These are phyloP conservation scores for Trametes cinnabarina DNA, from an alignment of 768 basidiomycete species.

Conservation along the genomic window DNA sequence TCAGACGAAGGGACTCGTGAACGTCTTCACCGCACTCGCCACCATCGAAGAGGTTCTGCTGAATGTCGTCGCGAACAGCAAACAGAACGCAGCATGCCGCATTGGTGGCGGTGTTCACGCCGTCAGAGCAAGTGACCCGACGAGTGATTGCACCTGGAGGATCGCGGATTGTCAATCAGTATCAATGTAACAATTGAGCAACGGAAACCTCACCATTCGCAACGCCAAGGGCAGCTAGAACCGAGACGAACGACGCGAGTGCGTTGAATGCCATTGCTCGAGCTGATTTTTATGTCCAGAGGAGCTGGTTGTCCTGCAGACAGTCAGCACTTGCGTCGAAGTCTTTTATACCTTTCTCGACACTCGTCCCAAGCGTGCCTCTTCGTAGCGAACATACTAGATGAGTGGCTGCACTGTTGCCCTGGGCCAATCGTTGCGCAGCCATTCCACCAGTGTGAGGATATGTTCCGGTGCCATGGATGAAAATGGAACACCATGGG, in stretches of 20 bases:
- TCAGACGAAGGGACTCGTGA: conserved; percentile 31
- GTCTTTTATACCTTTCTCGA: conserved; percentile 11
- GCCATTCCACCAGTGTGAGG: not conserved
- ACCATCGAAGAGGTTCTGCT: conserved; percentile 34
- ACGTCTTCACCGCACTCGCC: conserved; percentile 36
- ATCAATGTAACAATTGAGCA: not conserved
- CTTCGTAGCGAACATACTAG: not conserved
- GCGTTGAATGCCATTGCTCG: conserved; percentile 24
- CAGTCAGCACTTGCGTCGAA: not conserved
- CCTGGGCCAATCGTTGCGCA: not conserved
- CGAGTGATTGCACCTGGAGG: conserved; percentile 16
- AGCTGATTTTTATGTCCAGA: not conserved
- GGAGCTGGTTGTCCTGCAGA: conserved; percentile 11
- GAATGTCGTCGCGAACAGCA: conserved; percentile 25
- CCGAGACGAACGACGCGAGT: conserved; percentile 19
- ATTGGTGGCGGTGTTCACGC: conserved; percentile 17
- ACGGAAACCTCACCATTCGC: conserved; percentile 17
- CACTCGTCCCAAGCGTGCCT: not conserved
- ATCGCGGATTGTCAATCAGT: not conserved
- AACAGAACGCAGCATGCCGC: conserved; percentile 19
- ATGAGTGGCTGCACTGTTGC: not conserved
- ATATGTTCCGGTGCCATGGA: not conserved
- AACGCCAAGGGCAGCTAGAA: conserved; percentile 20
- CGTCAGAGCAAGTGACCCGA: conserved; percentile 23
- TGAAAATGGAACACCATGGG: not conserved